A percentile compares a stretch with the other conserved stretches of the same genome.
These are phyloP conservation scores for Poteriospumella lacustris DNA, from an alignment of 108 stramenopile genomes.

Conservation along the genomic window DNA sequence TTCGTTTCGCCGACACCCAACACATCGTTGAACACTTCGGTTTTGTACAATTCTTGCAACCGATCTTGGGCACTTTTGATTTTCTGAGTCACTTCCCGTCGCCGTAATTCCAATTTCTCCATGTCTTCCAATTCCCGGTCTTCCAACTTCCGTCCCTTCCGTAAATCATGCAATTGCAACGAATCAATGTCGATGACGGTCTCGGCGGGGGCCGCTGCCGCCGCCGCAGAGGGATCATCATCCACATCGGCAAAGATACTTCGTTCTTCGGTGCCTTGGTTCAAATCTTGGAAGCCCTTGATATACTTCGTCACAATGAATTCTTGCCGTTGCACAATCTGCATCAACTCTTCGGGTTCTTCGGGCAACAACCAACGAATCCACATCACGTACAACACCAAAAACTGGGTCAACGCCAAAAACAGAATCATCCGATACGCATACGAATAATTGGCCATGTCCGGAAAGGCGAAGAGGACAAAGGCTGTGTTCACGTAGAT, in stretches of 20 bases:
- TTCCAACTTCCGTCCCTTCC: constrained; percentile 25
- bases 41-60: constrained; percentile 33
- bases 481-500: neutral
- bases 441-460: neutral
- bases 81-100: constrained; percentile 26
- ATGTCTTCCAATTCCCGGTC: constrained; percentile 22
- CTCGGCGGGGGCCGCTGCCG: too few species aligned
- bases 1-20: constrained; percentile 37
- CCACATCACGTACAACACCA: neutral
- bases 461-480: neutral
- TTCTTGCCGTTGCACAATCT: neutral
- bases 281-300: neutral
- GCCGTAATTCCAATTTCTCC: constrained; percentile 19
- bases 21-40: constrained; percentile 34
- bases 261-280: too few species aligned
- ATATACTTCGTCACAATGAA: neutral
- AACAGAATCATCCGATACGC: neutral
- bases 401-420: neutral
- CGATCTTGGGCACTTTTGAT: constrained; percentile 39
- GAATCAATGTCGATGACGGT: constrained; percentile 13
- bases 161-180: constrained; percentile 11
- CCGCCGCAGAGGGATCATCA: too few species aligned
- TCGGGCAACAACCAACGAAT: neutral
- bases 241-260: neutral
- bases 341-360: neutral